Evolutionary conservation across 2,329 filamentous ascomycete genomes (phyloP), one percentile per base, ranked within the genome.

Genomic region (Westerdykella aurantiaca): DNA sequence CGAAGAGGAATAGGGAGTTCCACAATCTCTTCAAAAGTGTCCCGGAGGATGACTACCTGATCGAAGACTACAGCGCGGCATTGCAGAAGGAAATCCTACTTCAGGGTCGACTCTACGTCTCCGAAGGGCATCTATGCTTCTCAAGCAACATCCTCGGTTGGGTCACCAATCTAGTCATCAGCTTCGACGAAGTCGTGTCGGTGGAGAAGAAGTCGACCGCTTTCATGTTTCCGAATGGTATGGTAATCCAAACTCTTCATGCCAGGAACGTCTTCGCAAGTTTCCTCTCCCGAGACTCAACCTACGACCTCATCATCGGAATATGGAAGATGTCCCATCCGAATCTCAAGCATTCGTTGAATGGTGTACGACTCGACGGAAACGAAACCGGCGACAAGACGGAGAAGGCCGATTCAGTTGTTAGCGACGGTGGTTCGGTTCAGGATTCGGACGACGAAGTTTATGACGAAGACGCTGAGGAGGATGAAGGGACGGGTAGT

Each of bases 241-340:
- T 98, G 43, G 93, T 95, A 70, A 95, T 98, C 35, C 89, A 94
- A 39, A 98, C 93, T 0, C 73, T 97, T 11, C 93, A 98, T 64
- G 89, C 93, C 35, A 89, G 93, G 53, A 93, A 98, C 60, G 83
- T 94, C 1, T 98, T 98, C 69, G 90, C 93, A 43, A 96, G 90
- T 69, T 88, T 98, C 53, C 84, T 95, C 5, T 93, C 88, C 59
- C 80, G 93, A 63, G 93, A 98, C 68, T 88, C 90, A 2, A 97
- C 94, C 0, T 98, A 97, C 61, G 94, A 98, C 63, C 73, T 98
- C 37, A 90, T 98, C 62, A 86, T 98, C 53, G 94, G 94, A 47
- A 97, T 98, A 46, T 98, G 93, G 93, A 95, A 95, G 66, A 85
- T 96, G 23, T 93, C 88, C 13, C 93, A 98, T 64, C 91, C 93